Conservation (phyloP, 805 yeast genomes). For the Lipomyces japonicus region DNA sequence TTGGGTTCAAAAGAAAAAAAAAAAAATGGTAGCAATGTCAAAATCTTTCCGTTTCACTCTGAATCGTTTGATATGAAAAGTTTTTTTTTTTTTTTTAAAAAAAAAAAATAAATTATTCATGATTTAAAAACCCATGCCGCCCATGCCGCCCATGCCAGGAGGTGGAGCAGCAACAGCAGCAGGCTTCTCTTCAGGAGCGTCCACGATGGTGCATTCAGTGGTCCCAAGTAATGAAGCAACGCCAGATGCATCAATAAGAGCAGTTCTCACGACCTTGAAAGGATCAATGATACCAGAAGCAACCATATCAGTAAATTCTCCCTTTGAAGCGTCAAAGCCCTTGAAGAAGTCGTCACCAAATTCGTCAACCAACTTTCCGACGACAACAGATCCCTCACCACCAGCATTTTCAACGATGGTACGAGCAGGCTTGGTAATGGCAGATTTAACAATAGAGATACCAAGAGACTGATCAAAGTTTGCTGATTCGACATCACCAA, state of each 20-base stretch:
- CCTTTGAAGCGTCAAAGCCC: conserved; percentile 91
- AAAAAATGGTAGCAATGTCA: no score
- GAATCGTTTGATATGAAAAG: no score
- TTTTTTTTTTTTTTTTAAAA: no score
- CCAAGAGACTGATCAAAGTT: conserved; percentile 97
- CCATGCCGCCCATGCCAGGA: conserved; percentile 65
- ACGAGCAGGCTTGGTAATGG: conserved; percentile 92
- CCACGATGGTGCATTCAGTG: conserved; percentile 97
- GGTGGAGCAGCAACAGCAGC: conserved; percentile 53
- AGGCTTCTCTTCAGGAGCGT: conserved; percentile 69
- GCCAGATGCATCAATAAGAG: conserved; percentile 93
- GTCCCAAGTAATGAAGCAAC: conserved; percentile 96
- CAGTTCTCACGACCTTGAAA: conserved; percentile 94
- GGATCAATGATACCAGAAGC: conserved; percentile 98
- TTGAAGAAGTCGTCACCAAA: conserved; percentile 69
- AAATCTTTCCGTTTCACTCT: no score
- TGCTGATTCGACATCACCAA: conserved; percentile 57
- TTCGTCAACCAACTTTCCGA: conserved; percentile 69
- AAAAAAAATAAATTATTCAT: no score
- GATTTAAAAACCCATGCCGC: no score
- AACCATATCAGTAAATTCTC: conserved; percentile 92
- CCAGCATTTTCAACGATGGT: conserved; percentile 96
- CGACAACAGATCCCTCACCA: conserved; percentile 94
- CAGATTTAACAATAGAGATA: conserved; percentile 85
- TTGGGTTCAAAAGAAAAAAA: no score